Base-by-base conservation (phyloP, 169 alveolate genomes). In the Condylostoma magnum region DNA sequence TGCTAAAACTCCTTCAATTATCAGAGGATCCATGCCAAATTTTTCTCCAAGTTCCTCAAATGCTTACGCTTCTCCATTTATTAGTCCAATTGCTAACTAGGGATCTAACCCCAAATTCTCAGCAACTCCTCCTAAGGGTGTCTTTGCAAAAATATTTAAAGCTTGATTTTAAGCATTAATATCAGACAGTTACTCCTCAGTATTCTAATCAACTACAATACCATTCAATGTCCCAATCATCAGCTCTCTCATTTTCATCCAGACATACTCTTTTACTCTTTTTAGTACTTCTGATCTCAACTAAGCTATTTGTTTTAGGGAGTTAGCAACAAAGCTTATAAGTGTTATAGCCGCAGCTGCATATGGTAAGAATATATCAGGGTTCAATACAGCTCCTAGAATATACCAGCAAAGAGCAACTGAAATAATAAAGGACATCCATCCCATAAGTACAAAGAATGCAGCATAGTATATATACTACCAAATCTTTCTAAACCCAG, bases 381-480 rank as follows among this genome's bases (percentile, higher is more conserved):
- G 92, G 60, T 85, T 85, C 0, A 85, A 53, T 4, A 85, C 73
- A 27, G 92, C 87, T 6, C 92, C 88, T 41, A 85, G 60, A 25
- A 85, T 65, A 1, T 71, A 55, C 89, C 92, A 85, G 31, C 60
- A 51, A 18, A 51, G 1, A n/a, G 36, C 60, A 51, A 25, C 31
- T 18, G 25, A 12, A 51, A 51, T n/a, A 12, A 25, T 10, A n/a
- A 51, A 18, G 60, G 37, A 51, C n/a, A 51, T 51, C 60, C 22
- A n/a, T 1, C 60, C 60, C 2, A 51, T 51, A 12, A 51, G 25
- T 20, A 51, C n/a, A 12, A 51, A 51, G 25, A 25, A n/a, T 51
- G 25, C 2, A 2, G 25, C 60, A 2, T 51, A 51, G 25, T 18
- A 51, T 10, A 51, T 18, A n/a, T n/a, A 20, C 25, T 51, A 15